Evolutionary conservation across 148 eudicot species (phyloP), one percentile per base, ranked within the genome.

Genomic region (Fagopyrum homotropicum): DNA sequence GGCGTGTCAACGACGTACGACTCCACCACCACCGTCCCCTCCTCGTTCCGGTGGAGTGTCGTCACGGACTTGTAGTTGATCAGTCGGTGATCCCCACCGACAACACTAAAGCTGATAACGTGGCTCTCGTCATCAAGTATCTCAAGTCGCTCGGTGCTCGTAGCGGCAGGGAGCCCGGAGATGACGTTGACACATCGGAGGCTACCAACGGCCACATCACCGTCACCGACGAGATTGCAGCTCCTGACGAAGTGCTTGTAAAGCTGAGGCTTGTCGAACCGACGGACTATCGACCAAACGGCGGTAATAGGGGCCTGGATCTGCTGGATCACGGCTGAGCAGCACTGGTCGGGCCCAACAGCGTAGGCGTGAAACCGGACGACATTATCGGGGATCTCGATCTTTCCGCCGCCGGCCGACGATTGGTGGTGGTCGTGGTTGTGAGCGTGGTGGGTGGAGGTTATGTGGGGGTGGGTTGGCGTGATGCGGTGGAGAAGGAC

Each of bases 241-340:
- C 88, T 87, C 55, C 85, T 88, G 70, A 90, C 89, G 82, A 90
- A 90, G 83, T 90, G 92, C 49, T 90, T 90, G 85, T 90, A 90
- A 2, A 88, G 78, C n/a, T 90, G 96, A 0, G 96, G 96, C 55
- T 84, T 84, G 83, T 90, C 96, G 87, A 90, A 90, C 54, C 96
- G 88, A 72, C 96, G 96, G 74, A 90, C 83, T 76, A 88, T 84
- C 22, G 96, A 81, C 96, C 96, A 90, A 1, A 87, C 96, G 80
- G 88, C 63, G 71, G 83, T 59, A 79, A 83, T 48, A 0, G 92
- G 90, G 70, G 96, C 89, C 72, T 75, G 45, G 81, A 90, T 88
- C 7, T 85, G 77, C n/a, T 90, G 88, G 79, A 82, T 78, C 26
- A 87, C 89, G 82, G 88, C 88, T 77, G 96, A 88, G 84, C 82